These are phyloP conservation scores for Diospyros lotus DNA, from an alignment of 148 eudicot genomes.

Conservation along the genomic window DNA sequence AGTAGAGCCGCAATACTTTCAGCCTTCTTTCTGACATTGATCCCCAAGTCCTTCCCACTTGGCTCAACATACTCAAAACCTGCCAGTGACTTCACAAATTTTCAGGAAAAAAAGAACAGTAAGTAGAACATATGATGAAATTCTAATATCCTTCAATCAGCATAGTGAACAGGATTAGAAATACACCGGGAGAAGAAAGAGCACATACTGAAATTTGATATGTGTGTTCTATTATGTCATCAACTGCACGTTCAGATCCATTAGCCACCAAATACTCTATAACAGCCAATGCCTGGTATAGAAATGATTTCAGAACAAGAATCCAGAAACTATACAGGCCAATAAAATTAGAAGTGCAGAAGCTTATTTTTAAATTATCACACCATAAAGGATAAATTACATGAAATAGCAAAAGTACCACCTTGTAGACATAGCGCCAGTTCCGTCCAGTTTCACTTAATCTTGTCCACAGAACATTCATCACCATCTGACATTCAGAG, in stretches of 20 bases:
- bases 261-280: constrained; percentile 92
- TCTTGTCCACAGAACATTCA: constrained; percentile 96
- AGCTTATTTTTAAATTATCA: not conserved
- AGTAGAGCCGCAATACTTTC: constrained; percentile 80
- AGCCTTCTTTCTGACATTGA: constrained; percentile 96
- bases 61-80: constrained; percentile 86
- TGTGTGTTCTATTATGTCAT: constrained; percentile 94
- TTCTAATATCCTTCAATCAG: not conserved
- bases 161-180: not conserved
- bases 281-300: constrained; percentile 70
- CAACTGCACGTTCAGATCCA: constrained; percentile 98
- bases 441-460: constrained; percentile 79
- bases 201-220: constrained; percentile 83
- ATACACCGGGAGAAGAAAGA: not conserved
- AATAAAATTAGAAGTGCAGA: not conserved
- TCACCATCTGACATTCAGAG: constrained; percentile 91
- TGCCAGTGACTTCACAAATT: constrained; percentile 59
- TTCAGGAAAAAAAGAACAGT: constrained; percentile 13
- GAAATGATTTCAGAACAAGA: constrained; percentile 12
- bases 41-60: constrained; percentile 85
- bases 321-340: not conserved
- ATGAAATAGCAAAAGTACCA: constrained; percentile 15
- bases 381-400: not conserved
- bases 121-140: not conserved
- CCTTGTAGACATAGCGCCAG: constrained; percentile 96